Percentiles rank a stretch among this genome's conserved stretches.
These are phyloP conservation scores for Yarrowia sp. DNA, from an alignment of 805 yeast species.

Conservation along the genomic window DNA sequence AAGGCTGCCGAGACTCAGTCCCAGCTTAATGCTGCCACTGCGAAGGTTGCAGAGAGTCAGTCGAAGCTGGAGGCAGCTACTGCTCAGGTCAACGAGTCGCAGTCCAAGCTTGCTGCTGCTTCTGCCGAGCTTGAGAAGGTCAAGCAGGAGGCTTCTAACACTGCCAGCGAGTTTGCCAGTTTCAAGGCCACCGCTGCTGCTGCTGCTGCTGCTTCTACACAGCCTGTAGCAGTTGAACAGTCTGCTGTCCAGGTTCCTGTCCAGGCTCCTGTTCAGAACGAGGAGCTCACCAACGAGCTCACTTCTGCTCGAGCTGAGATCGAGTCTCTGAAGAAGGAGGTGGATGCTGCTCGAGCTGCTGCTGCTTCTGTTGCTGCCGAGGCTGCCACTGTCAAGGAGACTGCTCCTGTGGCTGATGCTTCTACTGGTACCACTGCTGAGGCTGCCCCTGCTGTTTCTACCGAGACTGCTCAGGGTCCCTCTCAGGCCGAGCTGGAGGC, in stretches of 20 bases:
- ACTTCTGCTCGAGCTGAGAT: constrained; percentile 10
- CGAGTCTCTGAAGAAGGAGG: constrained; percentile 24
- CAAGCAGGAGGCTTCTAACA: background rate
- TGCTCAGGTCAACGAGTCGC: constrained; percentile 25
- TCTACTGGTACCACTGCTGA: constrained; percentile 21
- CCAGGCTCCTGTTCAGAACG: background rate
- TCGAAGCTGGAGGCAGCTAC: constrained; percentile 32
- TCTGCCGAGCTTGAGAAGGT: background rate
- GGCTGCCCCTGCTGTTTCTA: background rate
- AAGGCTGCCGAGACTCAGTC: constrained; percentile 26
- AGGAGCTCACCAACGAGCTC: background rate
- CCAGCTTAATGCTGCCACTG: constrained; percentile 23
- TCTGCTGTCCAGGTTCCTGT: background rate
- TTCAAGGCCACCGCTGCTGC: background rate
- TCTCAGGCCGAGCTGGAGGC: constrained; percentile 26
- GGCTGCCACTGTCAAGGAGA: background rate
- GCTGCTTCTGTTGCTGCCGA: background rate
- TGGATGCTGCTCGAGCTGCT: background rate
- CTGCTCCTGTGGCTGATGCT: background rate
- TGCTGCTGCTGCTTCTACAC: background rate
- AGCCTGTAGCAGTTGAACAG: too few relatives aligned
- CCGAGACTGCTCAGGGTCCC: background rate
- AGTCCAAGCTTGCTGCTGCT: constrained; percentile 26
- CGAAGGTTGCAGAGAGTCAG: constrained; percentile 30
- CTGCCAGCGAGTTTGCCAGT: background rate